Conservation (phyloP, 1,284 basidiomycete species). For the Rhodofomes roseus region DNA sequence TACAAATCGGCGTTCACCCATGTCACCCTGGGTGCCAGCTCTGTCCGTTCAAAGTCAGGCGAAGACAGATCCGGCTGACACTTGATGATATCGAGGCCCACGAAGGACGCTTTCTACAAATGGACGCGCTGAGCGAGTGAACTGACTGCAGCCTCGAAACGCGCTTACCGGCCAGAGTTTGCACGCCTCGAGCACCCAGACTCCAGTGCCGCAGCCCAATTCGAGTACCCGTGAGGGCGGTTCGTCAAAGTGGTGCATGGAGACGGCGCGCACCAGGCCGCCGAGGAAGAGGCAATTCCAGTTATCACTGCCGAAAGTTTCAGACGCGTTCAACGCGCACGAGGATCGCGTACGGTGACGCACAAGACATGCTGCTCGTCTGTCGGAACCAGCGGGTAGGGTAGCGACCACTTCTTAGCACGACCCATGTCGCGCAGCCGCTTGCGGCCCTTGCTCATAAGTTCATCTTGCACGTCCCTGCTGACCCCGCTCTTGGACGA, state of each 20-base stretch:
- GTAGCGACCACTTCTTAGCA: slow-evolving; percentile 26
- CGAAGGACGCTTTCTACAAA: slow-evolving; percentile 46
- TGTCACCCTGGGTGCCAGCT: slow-evolving; percentile 46
- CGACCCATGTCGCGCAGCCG: slow-evolving; percentile 42
- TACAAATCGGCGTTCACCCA: slow-evolving; percentile 72
- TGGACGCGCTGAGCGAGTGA: slow-evolving; percentile 23
- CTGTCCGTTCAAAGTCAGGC: slow-evolving; percentile 24
- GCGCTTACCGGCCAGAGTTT: slow-evolving; percentile 56
- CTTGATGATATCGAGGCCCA: slow-evolving; percentile 55
- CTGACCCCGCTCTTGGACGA: slow-evolving; percentile 22
- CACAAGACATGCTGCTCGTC: slow-evolving; percentile 52
- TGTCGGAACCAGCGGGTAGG: slow-evolving; percentile 51
- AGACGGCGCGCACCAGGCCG: slow-evolving; percentile 42
- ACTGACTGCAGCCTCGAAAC: slow-evolving; percentile 1
- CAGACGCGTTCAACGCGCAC: background rate
- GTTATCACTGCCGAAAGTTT: slow-evolving; percentile 47
- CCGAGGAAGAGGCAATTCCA: slow-evolving; percentile 65
- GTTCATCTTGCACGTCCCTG: slow-evolving; percentile 44
- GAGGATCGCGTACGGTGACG: slow-evolving; percentile 20
- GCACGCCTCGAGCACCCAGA: slow-evolving; percentile 68
- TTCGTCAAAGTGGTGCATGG: slow-evolving; percentile 48
- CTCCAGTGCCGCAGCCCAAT: slow-evolving; percentile 79
- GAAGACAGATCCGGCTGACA: slow-evolving; percentile 54
- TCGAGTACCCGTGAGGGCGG: slow-evolving; percentile 59
- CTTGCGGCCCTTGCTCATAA: slow-evolving; percentile 35